Conservation (phyloP, 2,329 filamentous ascomycete species). For the Penicillium occitanis region DNA sequence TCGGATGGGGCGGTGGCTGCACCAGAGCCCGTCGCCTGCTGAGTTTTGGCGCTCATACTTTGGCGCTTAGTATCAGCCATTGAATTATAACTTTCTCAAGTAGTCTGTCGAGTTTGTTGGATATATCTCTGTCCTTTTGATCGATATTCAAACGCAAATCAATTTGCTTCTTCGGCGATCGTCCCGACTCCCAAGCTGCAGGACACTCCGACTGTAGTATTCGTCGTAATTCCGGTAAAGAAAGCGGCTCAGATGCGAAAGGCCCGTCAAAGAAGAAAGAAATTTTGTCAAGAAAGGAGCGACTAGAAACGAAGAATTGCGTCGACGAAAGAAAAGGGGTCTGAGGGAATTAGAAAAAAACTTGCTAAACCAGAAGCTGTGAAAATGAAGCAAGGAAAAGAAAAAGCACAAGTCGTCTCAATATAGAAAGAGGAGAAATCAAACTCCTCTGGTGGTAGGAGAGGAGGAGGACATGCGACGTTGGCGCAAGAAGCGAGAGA, state of each 20-base stretch:
- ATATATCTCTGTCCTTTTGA: neutral
- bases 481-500: constrained; percentile 15
- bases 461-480: constrained; percentile 19
- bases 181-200: neutral
- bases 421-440: constrained; percentile 3
- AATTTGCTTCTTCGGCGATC: neutral
- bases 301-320: constrained; percentile 15
- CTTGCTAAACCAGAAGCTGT: constrained; percentile 12
- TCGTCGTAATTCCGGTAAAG: neutral
- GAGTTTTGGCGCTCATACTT: constrained; percentile 52
- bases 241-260: neutral
- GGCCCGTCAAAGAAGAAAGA: neutral
- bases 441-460: constrained; percentile 11
- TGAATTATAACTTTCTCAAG: neutral
- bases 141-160: neutral
- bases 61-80: constrained; percentile 63
- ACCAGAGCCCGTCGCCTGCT: constrained; percentile 37
- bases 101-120: too few species aligned
- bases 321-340: constrained; percentile 8
- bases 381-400: constrained; percentile 11
- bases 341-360: constrained; percentile 16
- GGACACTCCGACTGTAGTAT: neutral
- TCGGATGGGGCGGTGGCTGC: constrained; percentile 52
- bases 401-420: neutral
- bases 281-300: constrained; percentile 19